phyloP scores from a whole-genome alignment of 768 basidiomycete species.

The Podaxis sp. region DNA sequence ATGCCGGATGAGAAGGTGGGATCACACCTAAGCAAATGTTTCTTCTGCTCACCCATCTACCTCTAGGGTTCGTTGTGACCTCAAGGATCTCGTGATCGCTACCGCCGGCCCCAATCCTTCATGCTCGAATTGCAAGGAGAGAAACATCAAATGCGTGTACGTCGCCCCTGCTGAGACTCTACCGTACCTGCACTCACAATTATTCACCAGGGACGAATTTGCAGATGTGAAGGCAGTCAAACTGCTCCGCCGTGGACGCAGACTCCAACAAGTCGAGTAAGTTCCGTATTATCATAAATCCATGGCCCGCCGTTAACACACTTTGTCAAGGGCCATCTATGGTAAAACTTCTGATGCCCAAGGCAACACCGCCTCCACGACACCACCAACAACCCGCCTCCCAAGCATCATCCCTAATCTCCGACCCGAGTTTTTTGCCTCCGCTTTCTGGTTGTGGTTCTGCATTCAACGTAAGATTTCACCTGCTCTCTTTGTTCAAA shows the following conservation, averaged over 20 bases:
- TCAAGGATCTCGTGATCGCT: slow-evolving; percentile 74
- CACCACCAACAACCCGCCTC: slow-evolving; percentile 38
- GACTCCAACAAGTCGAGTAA: slow-evolving; percentile 83
- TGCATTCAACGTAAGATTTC: slow-evolving; percentile 61
- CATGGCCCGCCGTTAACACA: slow-evolving; percentile 6
- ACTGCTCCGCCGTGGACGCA: slow-evolving; percentile 73
- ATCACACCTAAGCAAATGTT: slow-evolving; percentile 14
- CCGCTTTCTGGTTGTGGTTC: slow-evolving; percentile 84
- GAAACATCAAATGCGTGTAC: slow-evolving; percentile 91
- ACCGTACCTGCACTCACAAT: slow-evolving; percentile 12
- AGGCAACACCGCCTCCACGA: slow-evolving; percentile 30
- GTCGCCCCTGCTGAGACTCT: slow-evolving; percentile 30
- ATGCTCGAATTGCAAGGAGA: slow-evolving; percentile 90
- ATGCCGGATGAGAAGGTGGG: slow-evolving; percentile 83
- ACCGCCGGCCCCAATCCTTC: slow-evolving; percentile 46
- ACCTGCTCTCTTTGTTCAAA: slow-evolving; percentile 12
- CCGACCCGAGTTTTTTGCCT: slow-evolving; percentile 76
- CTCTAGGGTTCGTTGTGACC: slow-evolving; percentile 85
- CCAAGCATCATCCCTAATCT: slow-evolving; percentile 69
- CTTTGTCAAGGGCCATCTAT: slow-evolving; percentile 63
- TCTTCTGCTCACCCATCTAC: slow-evolving; percentile 13
- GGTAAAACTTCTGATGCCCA: slow-evolving; percentile 61
- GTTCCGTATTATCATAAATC: slow-evolving; percentile 27
- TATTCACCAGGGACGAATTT: slow-evolving; percentile 74
- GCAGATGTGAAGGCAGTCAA: slow-evolving; percentile 91